These are phyloP conservation scores for Musa beccarii DNA, from an alignment of 176 grass and related monocot species.

Conservation along the genomic window DNA sequence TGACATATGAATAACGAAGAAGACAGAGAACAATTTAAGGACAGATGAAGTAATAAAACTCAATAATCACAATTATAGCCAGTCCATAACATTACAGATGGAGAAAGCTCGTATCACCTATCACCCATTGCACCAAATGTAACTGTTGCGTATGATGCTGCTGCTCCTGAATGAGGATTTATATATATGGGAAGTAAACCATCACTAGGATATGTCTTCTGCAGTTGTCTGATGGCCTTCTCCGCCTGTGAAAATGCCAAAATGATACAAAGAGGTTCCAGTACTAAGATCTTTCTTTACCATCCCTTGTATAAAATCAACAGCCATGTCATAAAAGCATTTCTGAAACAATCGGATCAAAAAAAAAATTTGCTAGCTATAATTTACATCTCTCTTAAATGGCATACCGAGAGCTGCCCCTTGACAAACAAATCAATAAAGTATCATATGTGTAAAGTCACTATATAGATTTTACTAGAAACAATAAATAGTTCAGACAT, in stretches of 20 bases:
- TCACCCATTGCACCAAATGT: slow-evolving; percentile 99
- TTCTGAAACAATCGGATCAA: no score
- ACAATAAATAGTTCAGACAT: no score
- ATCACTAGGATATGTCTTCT: slow-evolving; percentile 93
- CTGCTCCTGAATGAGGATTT: slow-evolving; percentile 89
- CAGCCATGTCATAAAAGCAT: neutral
- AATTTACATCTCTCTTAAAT: no score
- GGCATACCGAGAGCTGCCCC: no score
- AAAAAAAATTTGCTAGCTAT: no score
- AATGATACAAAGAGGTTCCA: neutral
- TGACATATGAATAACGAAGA: neutral
- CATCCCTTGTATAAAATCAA: neutral
- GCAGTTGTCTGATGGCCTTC: slow-evolving; percentile 77
- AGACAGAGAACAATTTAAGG: slow-evolving; percentile 1
- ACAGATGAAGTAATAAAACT: slow-evolving; percentile 5
- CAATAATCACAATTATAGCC: neutral
- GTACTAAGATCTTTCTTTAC: neutral
- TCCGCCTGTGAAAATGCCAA: slow-evolving; percentile 40
- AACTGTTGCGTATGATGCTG: slow-evolving; percentile 74
- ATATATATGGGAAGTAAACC: slow-evolving; percentile 94
- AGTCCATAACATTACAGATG: slow-evolving; percentile 13
- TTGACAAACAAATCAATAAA: no score
- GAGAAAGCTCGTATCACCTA: slow-evolving; percentile 45
- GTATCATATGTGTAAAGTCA: no score
- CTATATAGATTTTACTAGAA: no score